phyloP scores from a whole-genome alignment of 2,329 filamentous ascomycete species.

The Colletotrichum tamarilloi region DNA sequence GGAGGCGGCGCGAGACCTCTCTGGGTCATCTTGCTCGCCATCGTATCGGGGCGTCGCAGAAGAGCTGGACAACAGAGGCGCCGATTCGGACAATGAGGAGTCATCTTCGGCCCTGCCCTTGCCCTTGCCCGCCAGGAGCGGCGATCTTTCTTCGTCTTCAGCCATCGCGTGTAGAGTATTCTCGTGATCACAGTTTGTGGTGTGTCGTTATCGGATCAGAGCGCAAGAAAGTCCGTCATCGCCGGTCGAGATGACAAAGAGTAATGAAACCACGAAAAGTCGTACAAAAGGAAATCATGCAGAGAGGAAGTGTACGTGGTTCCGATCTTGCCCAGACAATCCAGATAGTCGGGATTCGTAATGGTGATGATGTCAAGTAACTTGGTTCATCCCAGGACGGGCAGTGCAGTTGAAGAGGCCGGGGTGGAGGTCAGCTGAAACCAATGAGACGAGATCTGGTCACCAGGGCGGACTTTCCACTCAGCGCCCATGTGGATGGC shows the following conservation, averaged over 20 bases:
- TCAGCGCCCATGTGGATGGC: conserved; percentile 23
- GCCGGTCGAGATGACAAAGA: background rate
- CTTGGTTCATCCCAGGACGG: conserved; percentile 34
- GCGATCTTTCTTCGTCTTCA: conserved; percentile 54
- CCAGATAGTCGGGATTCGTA: conserved; percentile 26
- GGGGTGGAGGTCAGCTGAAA: conserved; percentile 33
- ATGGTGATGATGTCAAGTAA: conserved; percentile 38
- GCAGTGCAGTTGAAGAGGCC: conserved; percentile 15
- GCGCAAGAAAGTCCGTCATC: conserved; percentile 19
- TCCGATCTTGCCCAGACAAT: conserved; percentile 17
- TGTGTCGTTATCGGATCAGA: conserved; percentile 13
- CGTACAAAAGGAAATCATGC: conserved; percentile 13
- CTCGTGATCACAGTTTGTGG: background rate
- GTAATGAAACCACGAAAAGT: background rate
- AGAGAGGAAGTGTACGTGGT: conserved; percentile 18
- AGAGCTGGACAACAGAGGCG: conserved; percentile 60
- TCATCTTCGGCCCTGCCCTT: conserved; percentile 41
- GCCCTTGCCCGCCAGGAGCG: conserved; percentile 52
- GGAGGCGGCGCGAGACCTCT: conserved; percentile 38
- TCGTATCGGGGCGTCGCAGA: conserved; percentile 52
- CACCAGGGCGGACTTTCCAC: conserved; percentile 26
- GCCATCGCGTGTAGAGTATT: conserved; percentile 49
- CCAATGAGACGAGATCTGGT: conserved; percentile 35
- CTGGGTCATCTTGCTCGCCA: conserved; percentile 46
- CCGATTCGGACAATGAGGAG: conserved; percentile 53